Base-by-base conservation (phyloP, 1,284 basidiomycete species). In the Fomitiporia mediterranea region DNA sequence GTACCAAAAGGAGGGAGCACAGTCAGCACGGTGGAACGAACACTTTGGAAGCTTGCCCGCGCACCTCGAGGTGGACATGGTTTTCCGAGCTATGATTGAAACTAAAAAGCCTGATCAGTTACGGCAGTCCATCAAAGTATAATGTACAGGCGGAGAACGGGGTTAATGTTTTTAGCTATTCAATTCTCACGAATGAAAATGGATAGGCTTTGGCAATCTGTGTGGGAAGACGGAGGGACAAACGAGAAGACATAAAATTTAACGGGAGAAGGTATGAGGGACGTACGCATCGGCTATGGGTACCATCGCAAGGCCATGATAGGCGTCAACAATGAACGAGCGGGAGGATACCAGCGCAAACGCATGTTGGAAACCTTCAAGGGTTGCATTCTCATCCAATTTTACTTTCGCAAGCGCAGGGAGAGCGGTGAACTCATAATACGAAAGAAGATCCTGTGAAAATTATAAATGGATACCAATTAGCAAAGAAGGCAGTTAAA, bases 211-310 rank as follows among this genome's bases (percentile, higher is more conserved):
- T 6, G n/a, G 19, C 17, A 6, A 23, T 34, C 25, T 19, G 38
- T 27, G 15, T 11, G 27, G 32, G 28, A 53, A 47, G 28, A 34
- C 39, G n/a, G 6, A 32, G 35, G 9, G 7, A 4, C n/a, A 34
- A 17, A 23, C 3, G 15, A 25, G n/a, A 53, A n/a, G 53, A 15
- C 19, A 13, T 21, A 21, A 23, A 23, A 3, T 32, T 34, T 23
- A 13, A 23, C n/a, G 9, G 48, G 25, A 39, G 47, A 53, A 55
- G 17, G 47, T 2, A 9, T 5, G 43, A 38, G 19, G 9, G 4
- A 79, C 89, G 71, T 67, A 91, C 82, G 84, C 79, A 70, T 96
- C 94, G 27, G 93, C 92, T 59, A 95, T 81, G 1, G 94, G 93
- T 11, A 94, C 91, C 81, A 98, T 89, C 1, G 89, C 82, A 19